Evolutionary conservation across 225 moss, liverwort and hornwort species (phyloP), one percentile per base, ranked within the genome.

Genomic region (Ulota crispa): DNA sequence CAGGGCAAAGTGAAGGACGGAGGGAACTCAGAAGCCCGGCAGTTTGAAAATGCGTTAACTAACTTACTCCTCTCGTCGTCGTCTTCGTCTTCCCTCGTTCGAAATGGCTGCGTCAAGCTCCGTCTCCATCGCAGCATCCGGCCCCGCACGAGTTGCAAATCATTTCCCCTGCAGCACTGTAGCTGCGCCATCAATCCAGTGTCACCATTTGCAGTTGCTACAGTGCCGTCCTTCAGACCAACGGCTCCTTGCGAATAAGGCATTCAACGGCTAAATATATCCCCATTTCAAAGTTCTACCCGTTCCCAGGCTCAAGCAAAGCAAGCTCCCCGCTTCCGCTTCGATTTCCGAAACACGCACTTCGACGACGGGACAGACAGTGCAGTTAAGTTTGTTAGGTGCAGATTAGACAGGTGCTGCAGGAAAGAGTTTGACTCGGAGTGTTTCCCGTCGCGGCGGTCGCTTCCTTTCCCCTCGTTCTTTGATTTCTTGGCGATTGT

Each of bases 241-340:
- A 87, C 87, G 87, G 87, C 87, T 87, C 64, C 75, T 52, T 79
- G 47, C 55, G 63, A 41, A 61, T 69, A 47, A 24, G 45, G 37
- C 68, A 26, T 32, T 32, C 60, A 83, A 87, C 73, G 76, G 83
- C 87, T 84, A 78, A 78, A 72, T 81, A 76, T 80, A 76, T 68
- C 54, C 83, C 21, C 21, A 83, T 86, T 83, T 83, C 76, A 83
- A 86, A 50, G 30, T 0, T 1, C 0, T 9, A 34, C 11, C 23
- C 68, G 79, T 56, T 79, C 6, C 12, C n/a, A 26, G 14, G 39
- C 76, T 39, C 75, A 64, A 71, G 24, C 42, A 64, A 64, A 71
- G 24, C 42, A 64, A 71, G 19, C 42, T 19, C 4, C 60, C 60
- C 6, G 56, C 66, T 53, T 12, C 37, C 42, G 73, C 41, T 18